phyloP scores from a whole-genome alignment of 208 protist species.

The Leishmania amazonensis region DNA sequence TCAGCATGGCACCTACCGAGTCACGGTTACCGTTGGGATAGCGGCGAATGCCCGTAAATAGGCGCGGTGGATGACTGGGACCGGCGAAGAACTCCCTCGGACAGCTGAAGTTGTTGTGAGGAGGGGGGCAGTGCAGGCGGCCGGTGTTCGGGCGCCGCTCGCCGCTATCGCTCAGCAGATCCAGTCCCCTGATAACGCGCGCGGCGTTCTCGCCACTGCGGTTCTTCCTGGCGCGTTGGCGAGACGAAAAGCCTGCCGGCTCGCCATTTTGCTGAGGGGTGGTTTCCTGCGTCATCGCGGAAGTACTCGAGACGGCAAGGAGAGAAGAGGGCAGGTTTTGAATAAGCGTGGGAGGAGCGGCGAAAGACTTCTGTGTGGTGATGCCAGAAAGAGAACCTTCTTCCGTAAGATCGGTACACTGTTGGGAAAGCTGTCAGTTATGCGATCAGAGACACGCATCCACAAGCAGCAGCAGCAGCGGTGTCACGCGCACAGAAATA shows the following conservation, averaged over 20 bases:
- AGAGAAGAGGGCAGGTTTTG: neutral
- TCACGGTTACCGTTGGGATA: slow-evolving; percentile 52
- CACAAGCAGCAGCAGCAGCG: neutral
- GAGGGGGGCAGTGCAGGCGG: slow-evolving; percentile 24
- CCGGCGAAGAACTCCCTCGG: slow-evolving; percentile 74
- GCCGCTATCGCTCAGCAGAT: slow-evolving; percentile 7
- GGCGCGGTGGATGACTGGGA: slow-evolving; percentile 57
- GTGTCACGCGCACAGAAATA: neutral
- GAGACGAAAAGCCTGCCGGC: slow-evolving; percentile 16
- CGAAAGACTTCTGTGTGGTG: neutral
- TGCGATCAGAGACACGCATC: neutral
- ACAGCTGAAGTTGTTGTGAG: slow-evolving; percentile 38
- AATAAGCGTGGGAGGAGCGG: neutral
- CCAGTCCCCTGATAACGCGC: slow-evolving; percentile 30
- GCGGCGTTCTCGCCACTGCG: slow-evolving; percentile 42
- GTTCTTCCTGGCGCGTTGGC: slow-evolving; percentile 33
- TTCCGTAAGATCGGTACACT: neutral
- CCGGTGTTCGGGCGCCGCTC: slow-evolving; percentile 24
- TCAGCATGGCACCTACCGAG: slow-evolving; percentile 66
- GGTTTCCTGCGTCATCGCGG: slow-evolving; percentile 12
- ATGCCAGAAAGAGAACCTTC: neutral
- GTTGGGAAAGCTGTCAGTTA: neutral
- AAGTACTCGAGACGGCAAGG: neutral
- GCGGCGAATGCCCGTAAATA: slow-evolving; percentile 66
- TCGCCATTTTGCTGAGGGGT: neutral